Evolutionary conservation across 495 filamentous ascomycete genomes (phyloP).

Genomic region (Cryomyces minteri): DNA sequence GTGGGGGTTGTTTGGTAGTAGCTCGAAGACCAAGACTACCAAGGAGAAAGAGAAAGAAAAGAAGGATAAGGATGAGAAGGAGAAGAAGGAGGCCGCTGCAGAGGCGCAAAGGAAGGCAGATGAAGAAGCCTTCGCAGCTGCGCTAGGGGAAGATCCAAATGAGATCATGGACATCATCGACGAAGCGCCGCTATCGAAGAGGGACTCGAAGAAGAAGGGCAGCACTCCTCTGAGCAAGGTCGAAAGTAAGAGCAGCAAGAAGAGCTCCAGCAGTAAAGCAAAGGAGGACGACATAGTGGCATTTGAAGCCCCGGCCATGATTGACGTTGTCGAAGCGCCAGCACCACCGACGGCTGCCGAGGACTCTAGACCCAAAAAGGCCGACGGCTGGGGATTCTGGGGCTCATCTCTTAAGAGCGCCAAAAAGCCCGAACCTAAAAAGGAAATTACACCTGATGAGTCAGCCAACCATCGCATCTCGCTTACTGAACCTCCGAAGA

Average conservation of each 20-base stretch:
- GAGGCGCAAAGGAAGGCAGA: constrained; percentile 7
- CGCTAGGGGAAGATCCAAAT: constrained; percentile 15
- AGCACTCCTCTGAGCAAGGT: constrained; percentile 1
- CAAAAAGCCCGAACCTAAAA: constrained; percentile 11
- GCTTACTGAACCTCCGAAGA: constrained; percentile 9
- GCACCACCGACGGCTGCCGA: neutral
- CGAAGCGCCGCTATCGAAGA: constrained; percentile 11
- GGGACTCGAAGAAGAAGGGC: constrained; percentile 14
- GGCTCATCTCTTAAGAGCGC: constrained; percentile 9
- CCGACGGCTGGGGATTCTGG: constrained; percentile 13
- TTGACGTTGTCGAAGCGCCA: neutral
- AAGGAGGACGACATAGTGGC: constrained; percentile 11
- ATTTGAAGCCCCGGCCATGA: neutral
- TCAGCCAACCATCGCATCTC: constrained; percentile 6
- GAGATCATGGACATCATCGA: constrained; percentile 16
- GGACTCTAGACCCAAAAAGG: constrained; percentile 2
- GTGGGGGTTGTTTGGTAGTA: neutral
- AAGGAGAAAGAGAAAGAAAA: constrained; percentile 6
- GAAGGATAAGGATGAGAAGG: constrained; percentile 2
- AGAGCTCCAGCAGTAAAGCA: neutral
- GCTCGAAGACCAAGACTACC: neutral
- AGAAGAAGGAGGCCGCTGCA: constrained; percentile 2
- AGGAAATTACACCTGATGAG: constrained; percentile 9
- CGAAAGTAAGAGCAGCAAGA: constrained; percentile 8
- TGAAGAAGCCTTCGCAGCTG: constrained; percentile 9